Evolutionary conservation across 495 filamentous ascomycete genomes (phyloP), one percentile per base, ranked within the genome.

Genomic region (Geopyxis carbonaria): DNA sequence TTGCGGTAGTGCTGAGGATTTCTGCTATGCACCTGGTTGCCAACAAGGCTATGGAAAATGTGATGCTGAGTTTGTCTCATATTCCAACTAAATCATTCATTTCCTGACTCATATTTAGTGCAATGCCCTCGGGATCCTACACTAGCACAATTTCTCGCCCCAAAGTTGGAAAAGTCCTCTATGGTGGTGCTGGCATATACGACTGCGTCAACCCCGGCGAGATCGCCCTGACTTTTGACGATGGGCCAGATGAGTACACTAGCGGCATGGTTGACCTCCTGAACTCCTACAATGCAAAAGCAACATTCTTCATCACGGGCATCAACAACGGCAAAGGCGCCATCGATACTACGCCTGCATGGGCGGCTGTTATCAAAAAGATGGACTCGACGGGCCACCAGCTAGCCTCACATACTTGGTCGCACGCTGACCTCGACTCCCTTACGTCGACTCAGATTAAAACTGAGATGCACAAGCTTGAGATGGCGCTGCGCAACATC

Each of bases 351-450:
- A 51, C 55, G 3, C 65, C 65, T 2, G 79, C 71, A 61, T 80
- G 71, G 62, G 63, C 63, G 13, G 50, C 61, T 6, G 61, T 82
- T 27, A 77, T 87, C 31, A 53, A 70, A 61, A 75, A 79, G 45
- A 83, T 76, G 75, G 57, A 64, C 44, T 58, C 57, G 29, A 64
- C 64, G 35, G 80, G 81, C 13, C 82, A 91, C 52, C 82, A 89
- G 54, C 63, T 91, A 39, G 82, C 75, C 22, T 78, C 74, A 47
- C 82, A 92, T 47, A 89, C 79, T 1, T 92, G 80, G 80, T 80
- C 77, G 25, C 82, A 91, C 47, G 62, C 74, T 61, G 67, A 82
- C 64, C 59, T 83, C 48, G 66, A 67, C 57, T 65, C 69, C 52
- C 54, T 72, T 54, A 61, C 68, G 35, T 44, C 68, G 35, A 50